Base-by-base conservation (phyloP, 2,329 filamentous ascomycete species). In the Pezicula radicicola region DNA sequence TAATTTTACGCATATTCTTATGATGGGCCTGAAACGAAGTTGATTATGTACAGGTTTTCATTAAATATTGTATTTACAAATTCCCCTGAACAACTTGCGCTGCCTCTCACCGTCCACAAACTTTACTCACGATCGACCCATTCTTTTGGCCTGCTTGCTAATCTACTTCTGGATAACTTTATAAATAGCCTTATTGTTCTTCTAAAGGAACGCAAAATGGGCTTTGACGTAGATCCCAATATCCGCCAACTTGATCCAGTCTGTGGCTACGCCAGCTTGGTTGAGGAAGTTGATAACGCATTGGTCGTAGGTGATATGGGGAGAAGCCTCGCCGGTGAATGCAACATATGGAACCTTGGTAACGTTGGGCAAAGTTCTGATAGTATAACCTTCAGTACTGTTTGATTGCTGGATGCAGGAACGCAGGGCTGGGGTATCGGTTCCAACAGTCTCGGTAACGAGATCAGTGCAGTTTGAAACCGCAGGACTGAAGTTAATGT, bases 301-400 rank as follows among this genome's bases (percentile, higher is more conserved):
- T 41, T 68, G 61, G 47, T 67, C 65, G 48, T 67, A 67, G 3
- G 65, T 63, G 27, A 61, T 60, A 48, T 68, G 63, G 12, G 60
- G 59, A 40, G 60, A 60, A 2, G 65, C 66, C 48, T 67, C 61
- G 19, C 63, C 61, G 3, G 66, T 66, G 27, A 69, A 56, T 16
- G 60, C 59, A 12, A 68, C 55, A 19, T 66, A 66, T 4, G 66
- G 66, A 30, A 64, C 65, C 19, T 56, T 57, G 4, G 62, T 59
- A 18, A 66, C 55, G 19, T 65, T 66, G 3, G 53, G 49, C 1
- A 59, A 49, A 6, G 37, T 57, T 52, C 46, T 60, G 45, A 53
- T 55, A 50, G 39, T 55, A 53, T 41, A 45, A 10, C 15, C 15
- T 27, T 12, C 21, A n/a, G 60, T 57, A 3, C 57, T 53, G 41